Percentiles rank a stretch among this genome's conserved stretches.
phyloP scores from a whole-genome alignment of 768 basidiomycete species.

The Roridomyces roridus region DNA sequence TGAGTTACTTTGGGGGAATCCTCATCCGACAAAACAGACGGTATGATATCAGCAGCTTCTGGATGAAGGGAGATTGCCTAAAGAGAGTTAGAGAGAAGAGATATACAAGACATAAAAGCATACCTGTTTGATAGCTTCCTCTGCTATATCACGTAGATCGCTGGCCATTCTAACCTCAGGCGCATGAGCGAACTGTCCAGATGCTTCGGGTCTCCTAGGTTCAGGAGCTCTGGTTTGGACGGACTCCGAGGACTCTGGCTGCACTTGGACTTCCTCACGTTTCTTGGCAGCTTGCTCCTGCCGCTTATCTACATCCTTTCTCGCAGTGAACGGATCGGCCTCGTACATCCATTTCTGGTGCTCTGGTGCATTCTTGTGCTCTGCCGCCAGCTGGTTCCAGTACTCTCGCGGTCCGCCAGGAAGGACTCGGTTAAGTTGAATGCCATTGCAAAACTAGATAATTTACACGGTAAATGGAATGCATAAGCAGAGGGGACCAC shows the following conservation, averaged over 20 bases:
- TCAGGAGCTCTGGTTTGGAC: constrained; percentile 22
- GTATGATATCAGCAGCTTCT: constrained; percentile 44
- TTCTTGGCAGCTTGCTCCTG: constrained; percentile 60
- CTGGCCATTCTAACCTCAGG: constrained; percentile 88
- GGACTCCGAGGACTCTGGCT: neutral
- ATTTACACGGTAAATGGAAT: constrained; percentile 35
- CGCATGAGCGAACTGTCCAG: constrained; percentile 49
- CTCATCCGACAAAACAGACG: constrained; percentile 47
- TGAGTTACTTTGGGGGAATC: constrained; percentile 48
- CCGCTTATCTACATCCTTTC: constrained; percentile 67
- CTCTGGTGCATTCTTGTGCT: constrained; percentile 70
- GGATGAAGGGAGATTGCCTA: constrained; percentile 62
- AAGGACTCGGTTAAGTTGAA: constrained; percentile 73
- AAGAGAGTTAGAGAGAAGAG: constrained; percentile 13
- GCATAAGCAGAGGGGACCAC: constrained; percentile 17
- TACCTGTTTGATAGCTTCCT: constrained; percentile 81
- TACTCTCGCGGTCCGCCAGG: constrained; percentile 89
- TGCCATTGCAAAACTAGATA: constrained; percentile 72
- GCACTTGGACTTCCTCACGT: constrained; percentile 39
- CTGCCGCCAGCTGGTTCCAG: constrained; percentile 77
- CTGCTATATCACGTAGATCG: constrained; percentile 77
- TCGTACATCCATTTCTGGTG: constrained; percentile 88
- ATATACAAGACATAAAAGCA: neutral
- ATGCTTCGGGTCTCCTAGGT: constrained; percentile 26
- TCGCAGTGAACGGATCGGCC: constrained; percentile 85